Conservation (phyloP, 331 rosid genomes). For the Malus hybrid region DNA sequence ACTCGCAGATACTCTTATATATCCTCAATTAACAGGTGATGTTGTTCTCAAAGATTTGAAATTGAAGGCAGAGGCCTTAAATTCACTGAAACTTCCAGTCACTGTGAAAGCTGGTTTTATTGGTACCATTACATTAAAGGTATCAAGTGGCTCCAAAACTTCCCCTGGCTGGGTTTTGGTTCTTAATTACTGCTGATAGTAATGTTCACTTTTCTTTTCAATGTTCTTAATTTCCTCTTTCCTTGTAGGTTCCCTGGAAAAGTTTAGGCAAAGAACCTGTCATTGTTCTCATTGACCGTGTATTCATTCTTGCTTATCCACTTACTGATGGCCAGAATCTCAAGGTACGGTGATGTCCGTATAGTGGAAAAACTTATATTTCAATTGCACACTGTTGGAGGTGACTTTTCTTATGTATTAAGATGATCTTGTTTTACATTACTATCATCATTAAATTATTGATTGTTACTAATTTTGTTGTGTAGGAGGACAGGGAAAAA, state of each 20-base stretch:
- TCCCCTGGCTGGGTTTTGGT: conserved; percentile 9
- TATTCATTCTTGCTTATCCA: conserved; percentile 89
- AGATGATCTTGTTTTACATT: background rate
- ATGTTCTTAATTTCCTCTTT: conserved; percentile 3
- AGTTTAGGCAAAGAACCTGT: conserved; percentile 99
- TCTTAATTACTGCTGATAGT: conserved; percentile 2
- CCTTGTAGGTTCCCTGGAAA: conserved; percentile 94
- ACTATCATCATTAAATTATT: background rate
- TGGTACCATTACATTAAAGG: conserved; percentile 92
- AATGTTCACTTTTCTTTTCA: conserved; percentile 6
- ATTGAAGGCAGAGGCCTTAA: conserved; percentile 88
- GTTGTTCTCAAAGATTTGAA: conserved; percentile 94
- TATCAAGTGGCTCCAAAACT: conserved; percentile 26
- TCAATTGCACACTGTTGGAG: background rate
- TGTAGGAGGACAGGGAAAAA: conserved; percentile 83
- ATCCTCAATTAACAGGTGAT: conserved; percentile 51
- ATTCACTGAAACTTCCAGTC: conserved; percentile 90
- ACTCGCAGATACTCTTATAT: background rate
- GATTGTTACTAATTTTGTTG: conserved; percentile 15
- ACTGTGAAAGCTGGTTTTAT: conserved; percentile 96
- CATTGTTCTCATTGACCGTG: conserved; percentile 85
- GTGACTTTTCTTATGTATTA: background rate
- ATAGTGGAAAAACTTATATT: conserved; percentile 1
- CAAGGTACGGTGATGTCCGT: conserved; percentile 36
- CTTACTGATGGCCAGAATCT: conserved; percentile 56